A percentile compares a stretch with the other conserved stretches of the same genome.
Evolutionary conservation across 2,329 filamentous ascomycete genomes (phyloP).

Genomic region (Apiospora saccharicola): DNA sequence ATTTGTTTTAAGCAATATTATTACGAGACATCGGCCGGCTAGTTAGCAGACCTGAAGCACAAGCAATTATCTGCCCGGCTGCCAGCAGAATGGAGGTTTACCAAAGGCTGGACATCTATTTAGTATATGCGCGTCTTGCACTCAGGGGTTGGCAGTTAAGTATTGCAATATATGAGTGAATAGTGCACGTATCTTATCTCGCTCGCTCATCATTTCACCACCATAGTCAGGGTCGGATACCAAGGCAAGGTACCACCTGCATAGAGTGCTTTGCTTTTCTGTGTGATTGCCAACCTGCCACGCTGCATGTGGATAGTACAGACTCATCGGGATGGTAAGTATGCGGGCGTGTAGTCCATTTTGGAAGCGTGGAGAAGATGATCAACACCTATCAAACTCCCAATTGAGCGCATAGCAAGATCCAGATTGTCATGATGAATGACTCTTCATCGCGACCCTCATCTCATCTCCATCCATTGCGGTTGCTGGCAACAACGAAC

Average conservation of each 20-base stretch:
- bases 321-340: not conserved
- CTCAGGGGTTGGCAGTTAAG: not conserved
- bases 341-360: constrained; percentile 6
- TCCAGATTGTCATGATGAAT: constrained; percentile 4
- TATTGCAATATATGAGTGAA: not conserved
- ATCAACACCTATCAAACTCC: constrained; percentile 11
- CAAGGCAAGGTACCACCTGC: constrained; percentile 17
- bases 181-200: not conserved
- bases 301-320: constrained; percentile 11
- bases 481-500: constrained; percentile 13
- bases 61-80: not conserved
- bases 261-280: constrained; percentile 1
- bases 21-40: not conserved
- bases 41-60: not conserved
- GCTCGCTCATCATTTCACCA: constrained; percentile 5
- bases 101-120: not conserved
- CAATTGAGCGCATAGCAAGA: constrained; percentile 7
- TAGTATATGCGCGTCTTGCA: not conserved
- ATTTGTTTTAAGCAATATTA: not conserved
- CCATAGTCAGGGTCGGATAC: constrained; percentile 2
- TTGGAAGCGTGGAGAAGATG: constrained; percentile 6
- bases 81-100: not conserved
- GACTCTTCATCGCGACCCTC: constrained; percentile 20
- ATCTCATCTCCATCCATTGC: constrained; percentile 13
- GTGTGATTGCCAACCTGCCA: constrained; percentile 16